Conservation (phyloP, 768 basidiomycete species). For the Lactifluus piperatus region DNA sequence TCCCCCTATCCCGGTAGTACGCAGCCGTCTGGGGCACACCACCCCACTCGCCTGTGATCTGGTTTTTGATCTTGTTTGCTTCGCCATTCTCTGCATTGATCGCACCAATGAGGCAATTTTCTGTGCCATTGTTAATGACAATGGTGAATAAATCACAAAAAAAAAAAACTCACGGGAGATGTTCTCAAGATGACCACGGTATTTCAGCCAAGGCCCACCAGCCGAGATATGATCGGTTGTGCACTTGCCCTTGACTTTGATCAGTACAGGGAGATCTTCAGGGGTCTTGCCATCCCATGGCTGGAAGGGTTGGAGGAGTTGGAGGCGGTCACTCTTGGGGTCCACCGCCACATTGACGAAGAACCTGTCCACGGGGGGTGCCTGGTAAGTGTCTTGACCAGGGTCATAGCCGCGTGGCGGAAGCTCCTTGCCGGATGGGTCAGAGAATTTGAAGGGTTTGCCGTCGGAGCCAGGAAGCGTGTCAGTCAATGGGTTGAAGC, state of each 20-base stretch:
- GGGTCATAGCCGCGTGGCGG: slow-evolving; percentile 95
- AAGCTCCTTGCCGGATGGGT: slow-evolving; percentile 85
- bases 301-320: slow-evolving; percentile 81
- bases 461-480: slow-evolving; percentile 81
- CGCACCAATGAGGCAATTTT: slow-evolving; percentile 96
- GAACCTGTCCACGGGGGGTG: slow-evolving; percentile 80
- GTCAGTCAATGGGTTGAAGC: slow-evolving; percentile 96
- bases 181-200: slow-evolving; percentile 97
- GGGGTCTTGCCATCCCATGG: slow-evolving; percentile 94
- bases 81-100: slow-evolving; percentile 94
- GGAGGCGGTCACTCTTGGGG: slow-evolving; percentile 83
- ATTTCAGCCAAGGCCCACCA: slow-evolving; percentile 99
- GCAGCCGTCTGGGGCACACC: slow-evolving; percentile 81
- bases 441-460: slow-evolving; percentile 95
- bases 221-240: slow-evolving; percentile 96
- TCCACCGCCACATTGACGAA: slow-evolving; percentile 79
- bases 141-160: slow-evolving; percentile 10
- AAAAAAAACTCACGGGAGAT: slow-evolving; percentile 64
- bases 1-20: slow-evolving; percentile 79
- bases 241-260: slow-evolving; percentile 99
- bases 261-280: slow-evolving; percentile 81
- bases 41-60: slow-evolving; percentile 76
- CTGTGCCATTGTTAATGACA: slow-evolving; percentile 28
- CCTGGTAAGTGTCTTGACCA: slow-evolving; percentile 94
- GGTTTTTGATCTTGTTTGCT: slow-evolving; percentile 94